Conservation (phyloP, 495 filamentous ascomycete genomes). For the Clohesyomyces aquaticus region DNA sequence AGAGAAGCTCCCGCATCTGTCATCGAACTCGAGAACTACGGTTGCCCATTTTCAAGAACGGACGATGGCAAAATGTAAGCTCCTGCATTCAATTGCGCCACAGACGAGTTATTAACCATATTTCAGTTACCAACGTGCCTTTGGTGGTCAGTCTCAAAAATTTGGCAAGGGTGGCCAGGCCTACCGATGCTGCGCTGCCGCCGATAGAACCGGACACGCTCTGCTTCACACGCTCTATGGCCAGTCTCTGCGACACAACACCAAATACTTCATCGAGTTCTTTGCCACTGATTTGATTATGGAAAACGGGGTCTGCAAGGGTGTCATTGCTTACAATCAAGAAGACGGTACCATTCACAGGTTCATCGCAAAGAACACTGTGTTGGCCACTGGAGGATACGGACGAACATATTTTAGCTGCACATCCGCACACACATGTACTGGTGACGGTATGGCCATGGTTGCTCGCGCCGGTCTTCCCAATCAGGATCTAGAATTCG, state of each 20-base stretch:
- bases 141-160: slow-evolving; percentile 94
- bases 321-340: slow-evolving; percentile 96
- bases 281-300: slow-evolving; percentile 95
- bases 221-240: slow-evolving; percentile 97
- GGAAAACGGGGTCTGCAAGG: slow-evolving; percentile 93
- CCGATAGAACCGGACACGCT: slow-evolving; percentile 94
- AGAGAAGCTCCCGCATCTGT: slow-evolving; percentile 89
- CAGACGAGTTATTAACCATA: slow-evolving; percentile 33
- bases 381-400: slow-evolving; percentile 94
- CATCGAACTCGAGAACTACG: slow-evolving; percentile 95
- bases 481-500: slow-evolving; percentile 98
- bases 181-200: slow-evolving; percentile 93
- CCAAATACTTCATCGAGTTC: slow-evolving; percentile 99
- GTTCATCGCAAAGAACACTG: slow-evolving; percentile 93
- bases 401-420: slow-evolving; percentile 97
- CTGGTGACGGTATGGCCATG: slow-evolving; percentile 98
- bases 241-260: slow-evolving; percentile 94
- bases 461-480: slow-evolving; percentile 94
- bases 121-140: slow-evolving; percentile 84
- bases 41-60: slow-evolving; percentile 95
- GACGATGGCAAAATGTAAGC: slow-evolving; percentile 89
- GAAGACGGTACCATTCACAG: slow-evolving; percentile 97
- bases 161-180: slow-evolving; percentile 96
- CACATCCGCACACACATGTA: slow-evolving; percentile 96
- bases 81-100: slow-evolving; percentile 24